Percentiles rank a stretch among this genome's conserved stretches.
Evolutionary conservation across 768 basidiomycete species (phyloP).

Genomic region (Suillus subaureus): DNA sequence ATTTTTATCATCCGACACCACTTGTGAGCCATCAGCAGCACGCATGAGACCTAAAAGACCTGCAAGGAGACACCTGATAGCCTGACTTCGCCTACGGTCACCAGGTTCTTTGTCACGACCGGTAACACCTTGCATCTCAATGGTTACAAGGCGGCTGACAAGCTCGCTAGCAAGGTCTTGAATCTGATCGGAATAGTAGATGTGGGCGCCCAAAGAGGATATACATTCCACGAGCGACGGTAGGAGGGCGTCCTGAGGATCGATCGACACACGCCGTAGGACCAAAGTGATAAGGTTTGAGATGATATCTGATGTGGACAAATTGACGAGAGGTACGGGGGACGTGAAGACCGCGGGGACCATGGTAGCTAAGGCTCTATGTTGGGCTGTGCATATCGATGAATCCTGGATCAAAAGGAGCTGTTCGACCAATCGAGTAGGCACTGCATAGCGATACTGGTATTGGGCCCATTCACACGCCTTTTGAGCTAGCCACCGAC

Average conservation of each 20-base stretch:
- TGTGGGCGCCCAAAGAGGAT: conserved; percentile 82
- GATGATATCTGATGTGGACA: conserved; percentile 88
- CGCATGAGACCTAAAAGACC: conserved; percentile 71
- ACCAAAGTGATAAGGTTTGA: conserved; percentile 76
- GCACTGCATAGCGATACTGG: conserved; percentile 90
- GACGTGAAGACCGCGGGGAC: conserved; percentile 82
- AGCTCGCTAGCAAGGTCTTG: conserved; percentile 89
- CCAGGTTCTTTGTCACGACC: conserved; percentile 40
- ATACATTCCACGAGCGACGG: conserved; percentile 74
- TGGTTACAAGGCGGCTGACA: conserved; percentile 67
- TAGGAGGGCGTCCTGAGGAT: conserved; percentile 66
- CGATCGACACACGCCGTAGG: conserved; percentile 65
- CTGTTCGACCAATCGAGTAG: conserved; percentile 80
- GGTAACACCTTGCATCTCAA: conserved; percentile 66
- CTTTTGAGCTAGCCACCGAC: conserved; percentile 79
- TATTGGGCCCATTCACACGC: conserved; percentile 89
- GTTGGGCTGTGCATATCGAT: conserved; percentile 47
- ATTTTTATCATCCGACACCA: conserved; percentile 28
- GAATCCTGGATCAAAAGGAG: conserved; percentile 66
- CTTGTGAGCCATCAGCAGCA: conserved; percentile 52
- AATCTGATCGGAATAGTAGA: conserved; percentile 96
- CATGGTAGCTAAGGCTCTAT: conserved; percentile 73
- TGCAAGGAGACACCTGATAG: conserved; percentile 70
- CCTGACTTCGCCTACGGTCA: conserved; percentile 56
- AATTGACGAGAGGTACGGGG: conserved; percentile 79